phyloP scores from a whole-genome alignment of 805 yeast species.

The Yarrowia hollandica region DNA sequence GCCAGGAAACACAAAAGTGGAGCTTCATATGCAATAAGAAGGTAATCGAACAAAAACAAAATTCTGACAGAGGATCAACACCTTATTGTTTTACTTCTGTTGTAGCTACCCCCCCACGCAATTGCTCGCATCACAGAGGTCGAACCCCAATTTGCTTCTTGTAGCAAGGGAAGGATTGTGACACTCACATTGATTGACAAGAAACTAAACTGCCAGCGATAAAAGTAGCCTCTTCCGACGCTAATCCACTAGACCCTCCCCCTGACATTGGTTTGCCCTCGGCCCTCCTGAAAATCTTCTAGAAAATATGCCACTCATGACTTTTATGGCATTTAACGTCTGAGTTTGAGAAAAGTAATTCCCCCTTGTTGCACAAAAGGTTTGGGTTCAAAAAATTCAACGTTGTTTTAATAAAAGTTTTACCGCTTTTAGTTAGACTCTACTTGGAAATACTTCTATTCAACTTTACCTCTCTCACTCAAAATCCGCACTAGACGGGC shows the following conservation, averaged over 20 bases:
- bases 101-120: too few species aligned
- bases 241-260: not conserved
- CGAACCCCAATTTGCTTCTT: too few species aligned
- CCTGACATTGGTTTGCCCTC: not conserved
- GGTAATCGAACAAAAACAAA: not conserved
- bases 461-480: not conserved
- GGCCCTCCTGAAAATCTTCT: constrained; percentile 10
- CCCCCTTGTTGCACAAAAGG: not conserved
- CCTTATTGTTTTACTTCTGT: too few species aligned
- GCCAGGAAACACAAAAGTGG: not conserved
- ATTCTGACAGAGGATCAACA: not conserved
- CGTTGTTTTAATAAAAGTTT: not conserved
- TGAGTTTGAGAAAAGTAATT: not conserved
- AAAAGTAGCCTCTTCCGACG: not conserved
- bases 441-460: not conserved
- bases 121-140: too few species aligned
- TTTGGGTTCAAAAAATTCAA: not conserved
- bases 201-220: too few species aligned
- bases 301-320: not conserved
- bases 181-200: too few species aligned
- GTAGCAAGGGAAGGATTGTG: too few species aligned
- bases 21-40: not conserved
- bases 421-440: constrained; percentile 11
- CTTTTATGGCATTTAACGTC: not conserved
- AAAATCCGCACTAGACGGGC: not conserved